Percentiles rank a stretch among this genome's conserved stretches.
Evolutionary conservation across 2,329 filamentous ascomycete species (phyloP).

Genomic region (Penicillium sp.): DNA sequence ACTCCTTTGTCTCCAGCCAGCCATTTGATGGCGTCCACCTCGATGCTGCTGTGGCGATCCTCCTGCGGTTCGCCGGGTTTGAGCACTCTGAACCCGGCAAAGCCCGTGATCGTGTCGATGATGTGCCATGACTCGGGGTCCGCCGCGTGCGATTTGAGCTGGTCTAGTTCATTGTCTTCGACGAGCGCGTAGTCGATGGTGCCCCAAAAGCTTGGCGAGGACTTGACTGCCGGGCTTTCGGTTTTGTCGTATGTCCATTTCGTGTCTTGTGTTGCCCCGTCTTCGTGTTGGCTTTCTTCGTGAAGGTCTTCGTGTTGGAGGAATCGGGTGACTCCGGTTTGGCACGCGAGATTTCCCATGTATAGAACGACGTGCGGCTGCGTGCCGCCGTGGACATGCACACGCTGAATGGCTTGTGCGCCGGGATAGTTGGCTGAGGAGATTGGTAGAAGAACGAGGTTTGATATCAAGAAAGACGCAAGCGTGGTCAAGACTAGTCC

Average conservation of each 20-base stretch:
- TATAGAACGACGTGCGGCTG: constrained; percentile 42
- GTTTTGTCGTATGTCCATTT: constrained; percentile 60
- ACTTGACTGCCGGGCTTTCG: constrained; percentile 46
- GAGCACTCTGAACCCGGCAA: constrained; percentile 48
- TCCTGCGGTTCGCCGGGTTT: constrained; percentile 28
- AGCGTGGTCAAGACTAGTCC: constrained; percentile 58
- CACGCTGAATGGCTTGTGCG: constrained; percentile 64
- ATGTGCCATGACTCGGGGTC: constrained; percentile 48
- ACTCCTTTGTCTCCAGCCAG: constrained; percentile 31
- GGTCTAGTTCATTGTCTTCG: constrained; percentile 32
- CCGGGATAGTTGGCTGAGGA: constrained; percentile 94
- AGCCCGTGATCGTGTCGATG: constrained; percentile 48
- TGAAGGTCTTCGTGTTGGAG: constrained; percentile 36
- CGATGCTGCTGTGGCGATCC: constrained; percentile 19
- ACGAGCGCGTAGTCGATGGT: constrained; percentile 57
- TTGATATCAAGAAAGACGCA: constrained; percentile 57
- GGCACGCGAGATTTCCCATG: constrained; percentile 59
- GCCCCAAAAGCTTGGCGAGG: constrained; percentile 53
- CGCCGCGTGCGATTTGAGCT: not conserved
- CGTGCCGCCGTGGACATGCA: constrained; percentile 32
- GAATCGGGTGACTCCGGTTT: constrained; percentile 61
- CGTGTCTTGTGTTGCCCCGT: constrained; percentile 16
- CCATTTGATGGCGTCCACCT: constrained; percentile 32
- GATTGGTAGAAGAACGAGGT: constrained; percentile 68
- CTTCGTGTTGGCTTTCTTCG: constrained; percentile 13